Evolutionary conservation across 225 moss, liverwort and hornwort genomes (phyloP), one percentile per base, ranked within the genome.

Genomic region (Sphagnum contortum): DNA sequence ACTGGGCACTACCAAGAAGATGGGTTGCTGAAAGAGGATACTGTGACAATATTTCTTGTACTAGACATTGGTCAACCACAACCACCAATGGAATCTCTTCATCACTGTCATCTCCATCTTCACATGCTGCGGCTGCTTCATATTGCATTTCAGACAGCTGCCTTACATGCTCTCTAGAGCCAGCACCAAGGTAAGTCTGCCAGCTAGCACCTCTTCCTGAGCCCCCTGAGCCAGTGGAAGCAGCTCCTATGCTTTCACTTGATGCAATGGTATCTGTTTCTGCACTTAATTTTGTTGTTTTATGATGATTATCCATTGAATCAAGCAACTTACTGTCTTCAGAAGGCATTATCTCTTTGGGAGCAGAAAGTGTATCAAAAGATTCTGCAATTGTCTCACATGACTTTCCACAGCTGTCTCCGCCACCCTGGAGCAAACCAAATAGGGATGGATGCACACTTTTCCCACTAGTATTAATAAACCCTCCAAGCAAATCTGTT

Each of bases 31-130:
- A 29, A 10, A 52, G 74, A 92, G 79, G 92, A 93, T 98, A 98
- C 92, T 98, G 93, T 71, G 77, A 81, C 66, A 98, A 73, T 77
- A 98, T 83, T 63, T 98, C 93, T 64, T 93, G 83, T 14, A 82
- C 82, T 66, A 98, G 81, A 77, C 89, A 89, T 60, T 83, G 83
- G 80, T 80, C 88, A 65, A 98, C 79, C 61, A 93, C 89, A 61
- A 98, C 86, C 55, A 83, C 74, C 48, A 93, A 85, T 51, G 93
- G 93, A 13, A 93, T 88, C 73, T 91, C 94, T 60, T 87, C 88
- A 70, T 82, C 88, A 12, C 75, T 67, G 60, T 70, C 75, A 63
- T 64, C 76, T 44, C 70, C 84, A 57, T 81, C 85, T 59, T 82
- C 78, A 65, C 64, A 55, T 44, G 60, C 56, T 45, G 48, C 46